These are phyloP conservation scores for Lycium ferocissimum DNA, from an alignment of 257 asterid species.

Conservation along the genomic window DNA sequence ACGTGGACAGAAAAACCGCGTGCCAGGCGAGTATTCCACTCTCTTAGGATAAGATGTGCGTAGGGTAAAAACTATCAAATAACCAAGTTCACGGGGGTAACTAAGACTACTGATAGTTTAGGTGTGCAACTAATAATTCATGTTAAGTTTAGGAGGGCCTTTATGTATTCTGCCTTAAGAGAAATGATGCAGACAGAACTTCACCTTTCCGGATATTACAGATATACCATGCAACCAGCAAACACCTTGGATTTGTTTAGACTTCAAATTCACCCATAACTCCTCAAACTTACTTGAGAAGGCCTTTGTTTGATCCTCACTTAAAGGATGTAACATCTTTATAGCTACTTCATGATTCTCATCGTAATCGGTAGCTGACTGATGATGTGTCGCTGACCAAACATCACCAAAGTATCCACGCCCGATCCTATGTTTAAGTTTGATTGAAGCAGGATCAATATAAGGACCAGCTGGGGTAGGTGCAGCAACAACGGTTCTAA, in stretches of 20 bases:
- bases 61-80: too few species aligned
- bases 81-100: too few species aligned
- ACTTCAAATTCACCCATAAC: constrained; percentile 48
- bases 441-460: constrained; percentile 57
- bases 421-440: constrained; percentile 65
- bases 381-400: constrained; percentile 76
- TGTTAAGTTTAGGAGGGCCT: too few species aligned
- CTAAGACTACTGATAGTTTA: too few species aligned
- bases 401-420: constrained; percentile 73
- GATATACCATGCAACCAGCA: constrained; percentile 79
- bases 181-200: background rate
- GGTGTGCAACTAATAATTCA: too few species aligned
- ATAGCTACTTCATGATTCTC: constrained; percentile 71
- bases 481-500: constrained; percentile 44
- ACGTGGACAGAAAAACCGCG: too few species aligned
- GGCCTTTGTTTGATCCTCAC: constrained; percentile 46
- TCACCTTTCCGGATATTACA: constrained; percentile 51
- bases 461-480: constrained; percentile 35
- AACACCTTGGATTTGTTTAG: constrained; percentile 50
- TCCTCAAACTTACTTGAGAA: constrained; percentile 48
- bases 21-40: too few species aligned
- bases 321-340: constrained; percentile 59
- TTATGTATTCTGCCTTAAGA: background rate
- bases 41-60: too few species aligned
- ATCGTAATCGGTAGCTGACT: constrained; percentile 57